These are phyloP conservation scores for Salix caprea DNA, from an alignment of 345 rosid species.

Conservation along the genomic window DNA sequence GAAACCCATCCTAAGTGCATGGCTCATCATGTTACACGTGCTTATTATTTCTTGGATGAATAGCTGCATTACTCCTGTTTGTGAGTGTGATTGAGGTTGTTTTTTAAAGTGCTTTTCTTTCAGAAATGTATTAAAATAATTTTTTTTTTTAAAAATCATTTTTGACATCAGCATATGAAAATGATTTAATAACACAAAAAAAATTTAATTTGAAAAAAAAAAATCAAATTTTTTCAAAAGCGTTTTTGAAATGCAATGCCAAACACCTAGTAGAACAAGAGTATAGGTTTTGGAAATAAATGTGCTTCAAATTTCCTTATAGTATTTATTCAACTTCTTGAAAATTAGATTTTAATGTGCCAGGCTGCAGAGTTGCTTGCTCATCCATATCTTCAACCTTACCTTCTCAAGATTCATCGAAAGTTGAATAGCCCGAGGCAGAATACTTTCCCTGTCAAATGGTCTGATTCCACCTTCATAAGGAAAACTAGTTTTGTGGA, in stretches of 20 bases:
- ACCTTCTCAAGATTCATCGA: slow-evolving; percentile 56
- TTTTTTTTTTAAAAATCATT: too few species aligned
- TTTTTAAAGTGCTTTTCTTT: too few species aligned
- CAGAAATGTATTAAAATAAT: too few species aligned
- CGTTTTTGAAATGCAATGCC: too few species aligned
- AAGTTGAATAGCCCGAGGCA: slow-evolving; percentile 67
- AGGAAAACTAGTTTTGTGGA: slow-evolving; percentile 41
- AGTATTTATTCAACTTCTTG: neutral
- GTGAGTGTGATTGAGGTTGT: too few species aligned
- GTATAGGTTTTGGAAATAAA: neutral
- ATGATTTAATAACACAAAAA: too few species aligned
- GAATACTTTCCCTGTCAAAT: slow-evolving; percentile 42
- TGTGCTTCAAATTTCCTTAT: neutral
- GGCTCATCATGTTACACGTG: neutral
- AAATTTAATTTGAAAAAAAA: too few species aligned
- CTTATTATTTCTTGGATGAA: neutral
- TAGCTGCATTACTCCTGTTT: neutral
- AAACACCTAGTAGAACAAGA: neutral
- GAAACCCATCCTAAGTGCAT: neutral
- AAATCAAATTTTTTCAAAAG: too few species aligned
- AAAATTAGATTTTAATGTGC: neutral
- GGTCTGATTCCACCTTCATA: slow-evolving; percentile 40
- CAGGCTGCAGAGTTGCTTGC: slow-evolving; percentile 90
- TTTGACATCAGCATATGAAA: too few species aligned
- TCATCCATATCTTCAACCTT: slow-evolving; percentile 70